Conservation (phyloP, 2,329 filamentous ascomycete genomes). For the Daldinia sp. region DNA sequence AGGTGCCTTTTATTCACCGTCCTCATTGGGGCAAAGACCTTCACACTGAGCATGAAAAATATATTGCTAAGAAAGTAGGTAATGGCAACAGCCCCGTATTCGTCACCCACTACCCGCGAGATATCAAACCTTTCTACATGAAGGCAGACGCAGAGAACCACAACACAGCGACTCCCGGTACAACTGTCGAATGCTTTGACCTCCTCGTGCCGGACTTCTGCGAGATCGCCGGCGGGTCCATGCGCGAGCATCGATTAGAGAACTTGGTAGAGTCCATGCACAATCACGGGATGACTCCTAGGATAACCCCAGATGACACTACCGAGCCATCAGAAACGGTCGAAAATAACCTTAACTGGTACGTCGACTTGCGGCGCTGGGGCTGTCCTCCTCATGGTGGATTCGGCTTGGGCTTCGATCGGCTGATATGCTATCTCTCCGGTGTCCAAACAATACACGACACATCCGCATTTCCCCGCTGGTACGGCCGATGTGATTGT, state of each 20-base stretch:
- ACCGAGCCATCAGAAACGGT: slow-evolving; percentile 46
- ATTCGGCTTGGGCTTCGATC: slow-evolving; percentile 91
- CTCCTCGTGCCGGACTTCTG: slow-evolving; percentile 86
- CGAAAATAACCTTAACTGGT: slow-evolving; percentile 76
- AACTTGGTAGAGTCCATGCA: slow-evolving; percentile 78
- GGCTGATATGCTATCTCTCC: slow-evolving; percentile 84
- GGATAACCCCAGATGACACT: slow-evolving; percentile 41
- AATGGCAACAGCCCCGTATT: slow-evolving; percentile 77
- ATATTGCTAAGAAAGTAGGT: slow-evolving; percentile 73
- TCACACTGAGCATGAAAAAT: slow-evolving; percentile 93
- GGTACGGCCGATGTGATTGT: slow-evolving; percentile 72
- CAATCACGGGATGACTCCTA: slow-evolving; percentile 69
- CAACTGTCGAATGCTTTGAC: slow-evolving; percentile 90
- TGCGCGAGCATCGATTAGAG: slow-evolving; percentile 84
- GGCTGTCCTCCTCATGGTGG: slow-evolving; percentile 93
- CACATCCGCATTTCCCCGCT: slow-evolving; percentile 86
- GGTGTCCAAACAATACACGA: slow-evolving; percentile 87
- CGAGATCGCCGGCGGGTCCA: slow-evolving; percentile 88
- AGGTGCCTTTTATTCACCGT: slow-evolving; percentile 72
- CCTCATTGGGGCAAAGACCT: slow-evolving; percentile 80
- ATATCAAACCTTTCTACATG: slow-evolving; percentile 95
- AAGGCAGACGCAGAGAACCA: slow-evolving; percentile 41
- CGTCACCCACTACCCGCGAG: slow-evolving; percentile 90
- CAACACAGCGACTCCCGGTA: slow-evolving; percentile 42
- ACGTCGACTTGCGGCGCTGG: slow-evolving; percentile 87